phyloP scores from a whole-genome alignment of 2,329 filamentous ascomycete genomes.

The Beauveria varroae region DNA sequence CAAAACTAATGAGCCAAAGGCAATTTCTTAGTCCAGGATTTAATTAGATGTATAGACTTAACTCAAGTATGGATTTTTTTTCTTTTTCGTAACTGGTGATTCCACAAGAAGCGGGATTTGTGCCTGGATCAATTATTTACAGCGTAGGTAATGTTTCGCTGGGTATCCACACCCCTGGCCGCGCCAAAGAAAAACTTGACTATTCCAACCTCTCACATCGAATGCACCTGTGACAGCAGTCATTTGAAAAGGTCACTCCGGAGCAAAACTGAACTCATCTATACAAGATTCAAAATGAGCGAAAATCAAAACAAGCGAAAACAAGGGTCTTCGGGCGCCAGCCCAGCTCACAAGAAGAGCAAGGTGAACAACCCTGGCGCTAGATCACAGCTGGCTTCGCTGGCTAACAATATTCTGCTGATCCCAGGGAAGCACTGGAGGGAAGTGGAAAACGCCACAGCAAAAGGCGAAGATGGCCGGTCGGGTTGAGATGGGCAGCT shows the following conservation, averaged over 20 bases:
- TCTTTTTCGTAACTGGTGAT: too few species aligned
- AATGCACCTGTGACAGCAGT: not conserved
- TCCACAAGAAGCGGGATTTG: too few species aligned
- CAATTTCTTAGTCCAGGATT: not conserved
- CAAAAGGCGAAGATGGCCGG: conserved; percentile 43
- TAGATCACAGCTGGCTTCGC: not conserved
- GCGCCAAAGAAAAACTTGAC: not conserved
- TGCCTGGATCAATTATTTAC: not conserved
- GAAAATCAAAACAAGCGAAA: conserved; percentile 29
- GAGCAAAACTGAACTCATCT: not conserved
- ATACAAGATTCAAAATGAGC: conserved; percentile 19
- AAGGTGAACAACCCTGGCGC: conserved; percentile 25
- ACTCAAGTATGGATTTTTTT: too few species aligned
- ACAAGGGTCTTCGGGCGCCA: conserved; percentile 20
- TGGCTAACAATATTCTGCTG: not conserved
- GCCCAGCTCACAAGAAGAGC: conserved; percentile 30
- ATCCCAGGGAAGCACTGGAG: conserved; percentile 33
- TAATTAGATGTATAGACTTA: not conserved
- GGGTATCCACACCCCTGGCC: conserved; percentile 4
- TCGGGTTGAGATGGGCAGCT: conserved; percentile 33
- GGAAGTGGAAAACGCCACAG: conserved; percentile 55
- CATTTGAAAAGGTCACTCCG: not conserved
- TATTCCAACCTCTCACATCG: not conserved
- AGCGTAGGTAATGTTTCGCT: not conserved
- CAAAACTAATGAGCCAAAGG: not conserved